These are phyloP conservation scores for Leishmania lainsoni DNA, from an alignment of 208 protist species.

Conservation along the genomic window DNA sequence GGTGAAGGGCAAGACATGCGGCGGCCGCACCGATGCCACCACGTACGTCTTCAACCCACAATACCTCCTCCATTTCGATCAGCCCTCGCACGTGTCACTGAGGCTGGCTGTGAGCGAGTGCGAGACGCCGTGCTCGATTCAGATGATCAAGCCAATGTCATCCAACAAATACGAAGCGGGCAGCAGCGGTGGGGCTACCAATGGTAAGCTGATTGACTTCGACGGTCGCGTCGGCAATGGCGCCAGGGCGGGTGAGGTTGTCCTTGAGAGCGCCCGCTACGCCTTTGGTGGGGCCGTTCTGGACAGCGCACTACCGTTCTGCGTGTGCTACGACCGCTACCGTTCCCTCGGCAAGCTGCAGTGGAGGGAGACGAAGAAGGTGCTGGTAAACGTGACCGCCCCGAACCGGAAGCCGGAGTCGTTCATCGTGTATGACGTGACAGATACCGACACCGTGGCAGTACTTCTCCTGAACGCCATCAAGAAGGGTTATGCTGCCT, in stretches of 20 bases:
- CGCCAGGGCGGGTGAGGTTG: constrained; percentile 42
- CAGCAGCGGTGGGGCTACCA: not conserved
- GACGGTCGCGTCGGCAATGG: constrained; percentile 48
- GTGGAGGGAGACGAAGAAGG: constrained; percentile 41
- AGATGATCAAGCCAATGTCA: constrained; percentile 40
- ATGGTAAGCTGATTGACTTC: constrained; percentile 31
- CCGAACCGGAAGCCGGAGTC: constrained; percentile 14
- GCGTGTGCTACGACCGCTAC: constrained; percentile 56
- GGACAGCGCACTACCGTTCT: constrained; percentile 69
- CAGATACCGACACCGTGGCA: constrained; percentile 39
- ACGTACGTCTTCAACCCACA: constrained; percentile 79
- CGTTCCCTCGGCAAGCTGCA: constrained; percentile 46
- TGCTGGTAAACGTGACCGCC: constrained; percentile 30
- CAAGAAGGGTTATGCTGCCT: constrained; percentile 43
- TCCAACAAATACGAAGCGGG: constrained; percentile 29
- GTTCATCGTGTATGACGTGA: constrained; percentile 42
- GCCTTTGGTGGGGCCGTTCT: constrained; percentile 57
- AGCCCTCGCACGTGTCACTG: constrained; percentile 63
- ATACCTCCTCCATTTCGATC: constrained; percentile 62
- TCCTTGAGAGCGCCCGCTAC: constrained; percentile 63
- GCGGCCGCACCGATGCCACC: constrained; percentile 53
- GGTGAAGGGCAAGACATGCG: constrained; percentile 77
- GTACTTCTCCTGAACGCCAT: constrained; percentile 46
- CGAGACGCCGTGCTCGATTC: constrained; percentile 40
- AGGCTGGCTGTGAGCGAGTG: constrained; percentile 42